These are phyloP conservation scores for Oryza meyeriana DNA, from an alignment of 176 grass and related monocot genomes.

Conservation along the genomic window DNA sequence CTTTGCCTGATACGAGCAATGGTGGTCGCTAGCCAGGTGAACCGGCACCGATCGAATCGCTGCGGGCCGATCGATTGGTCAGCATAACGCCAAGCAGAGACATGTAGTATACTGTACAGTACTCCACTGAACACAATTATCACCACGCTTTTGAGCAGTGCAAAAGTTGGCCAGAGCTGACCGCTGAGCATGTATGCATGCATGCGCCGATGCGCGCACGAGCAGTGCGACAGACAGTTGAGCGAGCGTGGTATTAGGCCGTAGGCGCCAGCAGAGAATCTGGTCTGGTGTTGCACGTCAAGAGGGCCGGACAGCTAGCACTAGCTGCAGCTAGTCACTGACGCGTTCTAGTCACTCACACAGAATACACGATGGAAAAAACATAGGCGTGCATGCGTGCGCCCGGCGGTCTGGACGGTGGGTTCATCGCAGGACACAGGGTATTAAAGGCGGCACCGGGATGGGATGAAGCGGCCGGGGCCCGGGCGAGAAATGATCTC, in stretches of 20 bases:
- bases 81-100: not conserved
- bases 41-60: no score
- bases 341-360: not conserved
- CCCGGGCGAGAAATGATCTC: not conserved
- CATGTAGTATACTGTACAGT: no score
- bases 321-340: not conserved
- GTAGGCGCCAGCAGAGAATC: not conserved
- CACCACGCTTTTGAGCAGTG: not conserved
- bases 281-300: not conserved
- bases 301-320: not conserved
- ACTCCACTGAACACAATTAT: not conserved
- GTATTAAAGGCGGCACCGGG: not conserved
- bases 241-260: not conserved
- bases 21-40: no score
- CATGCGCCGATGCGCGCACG: not conserved
- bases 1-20: no score
- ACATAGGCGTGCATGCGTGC: no score
- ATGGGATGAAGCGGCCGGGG: not conserved
- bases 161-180: not conserved
- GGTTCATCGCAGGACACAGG: not conserved
- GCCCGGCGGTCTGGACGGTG: no score
- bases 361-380: not conserved
- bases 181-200: not conserved
- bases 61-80: no score
- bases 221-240: not conserved